phyloP scores from a whole-genome alignment of 177 flowering plant species.

The Telopea speciosissima region DNA sequence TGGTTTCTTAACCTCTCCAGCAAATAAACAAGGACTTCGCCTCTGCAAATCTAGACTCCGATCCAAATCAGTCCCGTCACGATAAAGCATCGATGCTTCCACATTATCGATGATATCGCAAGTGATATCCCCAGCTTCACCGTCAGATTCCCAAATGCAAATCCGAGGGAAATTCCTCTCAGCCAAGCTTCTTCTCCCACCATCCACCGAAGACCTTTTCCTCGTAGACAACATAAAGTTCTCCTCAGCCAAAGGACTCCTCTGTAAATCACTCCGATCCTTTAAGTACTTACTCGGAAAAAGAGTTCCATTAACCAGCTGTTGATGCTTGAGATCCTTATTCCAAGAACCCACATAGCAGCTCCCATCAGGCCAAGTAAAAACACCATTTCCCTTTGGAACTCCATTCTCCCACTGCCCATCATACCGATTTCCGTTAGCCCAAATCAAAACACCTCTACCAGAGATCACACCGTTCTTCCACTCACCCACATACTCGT shows the following conservation, averaged over 20 bases:
- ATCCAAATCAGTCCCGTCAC: conserved; percentile 29
- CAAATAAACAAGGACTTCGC: conserved; percentile 37
- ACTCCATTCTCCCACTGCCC: conserved; percentile 88
- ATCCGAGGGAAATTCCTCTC: conserved; percentile 53
- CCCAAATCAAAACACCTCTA: conserved; percentile 61
- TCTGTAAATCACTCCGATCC: background rate
- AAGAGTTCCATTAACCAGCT: conserved; percentile 45
- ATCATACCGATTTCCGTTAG: conserved; percentile 70
- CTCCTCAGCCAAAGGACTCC: background rate
- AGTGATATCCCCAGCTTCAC: conserved; percentile 72
- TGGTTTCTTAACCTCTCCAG: conserved; percentile 56
- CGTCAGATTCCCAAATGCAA: conserved; percentile 72
- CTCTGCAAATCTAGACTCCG: background rate
- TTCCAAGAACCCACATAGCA: conserved; percentile 59
- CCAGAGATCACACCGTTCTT: conserved; percentile 74
- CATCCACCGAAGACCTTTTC: conserved; percentile 60
- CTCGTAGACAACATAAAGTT: conserved; percentile 11
- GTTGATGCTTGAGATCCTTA: conserved; percentile 25
- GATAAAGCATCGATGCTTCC: conserved; percentile 45
- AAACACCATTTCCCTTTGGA: conserved; percentile 65
- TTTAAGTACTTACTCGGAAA: conserved; percentile 20
- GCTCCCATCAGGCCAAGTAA: conserved; percentile 72
- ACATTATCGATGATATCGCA: conserved; percentile 66
- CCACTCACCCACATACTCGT: conserved; percentile 88
- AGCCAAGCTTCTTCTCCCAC: conserved; percentile 30